Evolutionary conservation across 495 filamentous ascomycete genomes (phyloP).

Genomic region (Aspergillus haitiensis): DNA sequence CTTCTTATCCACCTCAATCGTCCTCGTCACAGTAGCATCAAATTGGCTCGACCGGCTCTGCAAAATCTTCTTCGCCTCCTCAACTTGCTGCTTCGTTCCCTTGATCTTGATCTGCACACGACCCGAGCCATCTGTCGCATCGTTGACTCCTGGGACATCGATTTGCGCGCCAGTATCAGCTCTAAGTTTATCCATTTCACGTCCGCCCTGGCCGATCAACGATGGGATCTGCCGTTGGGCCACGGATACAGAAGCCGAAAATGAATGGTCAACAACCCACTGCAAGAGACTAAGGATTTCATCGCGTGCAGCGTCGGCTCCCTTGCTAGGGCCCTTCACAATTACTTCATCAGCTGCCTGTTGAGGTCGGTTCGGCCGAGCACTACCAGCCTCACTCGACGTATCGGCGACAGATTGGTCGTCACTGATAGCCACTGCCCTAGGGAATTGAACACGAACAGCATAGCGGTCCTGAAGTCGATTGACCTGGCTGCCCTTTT

Average conservation of each 20-base stretch:
- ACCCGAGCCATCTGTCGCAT: constrained; percentile 59
- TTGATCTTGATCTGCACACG: constrained; percentile 83
- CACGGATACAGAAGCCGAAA: constrained; percentile 74
- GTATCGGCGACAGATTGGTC: constrained; percentile 68
- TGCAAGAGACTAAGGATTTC: constrained; percentile 85
- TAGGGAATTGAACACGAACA: constrained; percentile 92
- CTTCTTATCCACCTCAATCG: constrained; percentile 84
- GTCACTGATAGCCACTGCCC: constrained; percentile 63
- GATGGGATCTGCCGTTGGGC: constrained; percentile 85
- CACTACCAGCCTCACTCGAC: constrained; percentile 64
- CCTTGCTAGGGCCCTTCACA: constrained; percentile 85
- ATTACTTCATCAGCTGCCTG: constrained; percentile 88
- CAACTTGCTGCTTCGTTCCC: constrained; percentile 86
- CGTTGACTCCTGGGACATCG: constrained; percentile 73
- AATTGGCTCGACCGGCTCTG: constrained; percentile 81
- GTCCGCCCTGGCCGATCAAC: constrained; percentile 84
- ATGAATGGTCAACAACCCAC: constrained; percentile 82
- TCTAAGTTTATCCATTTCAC: constrained; percentile 86
- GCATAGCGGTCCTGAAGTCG: constrained; percentile 79
- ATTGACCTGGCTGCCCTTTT: constrained; percentile 64
- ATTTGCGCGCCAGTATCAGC: constrained; percentile 80
- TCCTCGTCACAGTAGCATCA: constrained; percentile 80
- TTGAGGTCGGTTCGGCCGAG: constrained; percentile 59
- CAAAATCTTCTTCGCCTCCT: constrained; percentile 82
- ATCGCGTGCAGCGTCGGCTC: constrained; percentile 84